Conservation (phyloP, 805 yeast genomes). For the Candida tammaniensis region DNA sequence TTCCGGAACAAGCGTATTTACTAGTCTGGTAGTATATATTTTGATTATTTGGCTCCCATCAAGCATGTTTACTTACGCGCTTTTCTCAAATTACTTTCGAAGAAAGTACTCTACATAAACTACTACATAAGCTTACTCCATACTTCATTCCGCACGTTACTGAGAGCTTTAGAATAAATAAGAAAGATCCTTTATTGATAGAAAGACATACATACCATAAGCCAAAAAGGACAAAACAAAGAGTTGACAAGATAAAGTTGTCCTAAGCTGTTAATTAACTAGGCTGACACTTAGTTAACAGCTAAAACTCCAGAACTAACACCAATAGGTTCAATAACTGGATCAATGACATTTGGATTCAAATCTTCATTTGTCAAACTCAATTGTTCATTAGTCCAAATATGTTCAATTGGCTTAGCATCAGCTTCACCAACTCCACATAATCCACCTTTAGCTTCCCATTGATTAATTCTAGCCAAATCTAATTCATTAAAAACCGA, state of each 20-base stretch:
- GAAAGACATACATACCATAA: not conserved
- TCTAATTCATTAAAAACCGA: conserved; percentile 72
- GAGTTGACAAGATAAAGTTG: conserved; percentile 2
- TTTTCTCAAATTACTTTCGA: no score
- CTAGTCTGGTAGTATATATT: conserved; percentile 32
- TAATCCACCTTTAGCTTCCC: conserved; percentile 82
- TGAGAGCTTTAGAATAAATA: no score
- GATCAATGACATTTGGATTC: conserved; percentile 64
- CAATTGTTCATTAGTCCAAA: conserved; percentile 89
- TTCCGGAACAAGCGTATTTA: conserved; percentile 33
- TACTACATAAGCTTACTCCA: no score
- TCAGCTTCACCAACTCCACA: conserved; percentile 78
- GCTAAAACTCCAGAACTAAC: conserved; percentile 63
- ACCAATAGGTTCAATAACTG: conserved; percentile 59
- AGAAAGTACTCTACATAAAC: no score
- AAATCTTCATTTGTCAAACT: conserved; percentile 57
- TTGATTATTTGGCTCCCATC: conserved; percentile 26
- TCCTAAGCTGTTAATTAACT: no score
- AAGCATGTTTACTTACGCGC: conserved; percentile 8
- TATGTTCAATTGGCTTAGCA: conserved; percentile 49
- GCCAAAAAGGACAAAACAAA: not conserved
- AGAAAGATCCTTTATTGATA: no score
- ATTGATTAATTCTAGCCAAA: conserved; percentile 71
- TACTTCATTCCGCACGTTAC: no score
- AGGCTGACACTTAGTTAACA: no score